phyloP scores from a whole-genome alignment of 345 rosid genomes.

The Psidium guajava region DNA sequence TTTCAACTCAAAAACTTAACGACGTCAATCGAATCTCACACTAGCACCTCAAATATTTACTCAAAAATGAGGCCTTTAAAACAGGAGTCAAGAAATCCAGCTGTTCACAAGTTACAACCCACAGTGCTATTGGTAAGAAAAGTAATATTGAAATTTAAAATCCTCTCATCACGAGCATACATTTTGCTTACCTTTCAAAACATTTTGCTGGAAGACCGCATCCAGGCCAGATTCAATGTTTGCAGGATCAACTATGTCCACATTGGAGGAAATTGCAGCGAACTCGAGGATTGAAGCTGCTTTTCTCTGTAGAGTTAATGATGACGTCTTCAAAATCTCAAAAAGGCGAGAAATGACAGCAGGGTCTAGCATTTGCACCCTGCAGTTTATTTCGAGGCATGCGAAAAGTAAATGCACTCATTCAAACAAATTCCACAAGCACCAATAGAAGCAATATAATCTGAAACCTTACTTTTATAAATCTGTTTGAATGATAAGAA shows the following conservation, averaged over 20 bases:
- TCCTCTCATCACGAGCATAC: not conserved
- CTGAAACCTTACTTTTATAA: not conserved
- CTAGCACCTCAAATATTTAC: not conserved
- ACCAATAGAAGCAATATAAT: not conserved
- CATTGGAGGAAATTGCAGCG: constrained; percentile 24
- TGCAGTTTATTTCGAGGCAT: constrained; percentile 15
- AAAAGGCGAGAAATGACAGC: constrained; percentile 42
- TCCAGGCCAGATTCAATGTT: constrained; percentile 47
- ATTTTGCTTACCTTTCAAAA: constrained; percentile 37
- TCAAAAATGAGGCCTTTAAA: not conserved
- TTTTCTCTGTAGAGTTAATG: constrained; percentile 52
- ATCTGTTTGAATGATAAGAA: not conserved
- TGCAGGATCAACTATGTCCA: constrained; percentile 28
- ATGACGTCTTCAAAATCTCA: constrained; percentile 45
- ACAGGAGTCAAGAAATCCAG: not conserved
- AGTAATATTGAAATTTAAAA: not conserved
- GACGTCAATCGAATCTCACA: not conserved
- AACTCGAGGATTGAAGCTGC: constrained; percentile 65
- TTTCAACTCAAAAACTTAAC: not conserved
- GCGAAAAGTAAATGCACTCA: constrained; percentile 1
- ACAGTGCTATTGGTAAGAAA: not conserved
- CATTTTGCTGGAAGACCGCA: constrained; percentile 47
- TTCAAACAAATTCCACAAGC: not conserved
- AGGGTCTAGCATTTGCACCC: constrained; percentile 39
- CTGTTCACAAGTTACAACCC: not conserved